Evolutionary conservation across 352 stramenopile species (phyloP), one percentile per base, ranked within the genome.

Genomic region (Pythium dissotocum): DNA sequence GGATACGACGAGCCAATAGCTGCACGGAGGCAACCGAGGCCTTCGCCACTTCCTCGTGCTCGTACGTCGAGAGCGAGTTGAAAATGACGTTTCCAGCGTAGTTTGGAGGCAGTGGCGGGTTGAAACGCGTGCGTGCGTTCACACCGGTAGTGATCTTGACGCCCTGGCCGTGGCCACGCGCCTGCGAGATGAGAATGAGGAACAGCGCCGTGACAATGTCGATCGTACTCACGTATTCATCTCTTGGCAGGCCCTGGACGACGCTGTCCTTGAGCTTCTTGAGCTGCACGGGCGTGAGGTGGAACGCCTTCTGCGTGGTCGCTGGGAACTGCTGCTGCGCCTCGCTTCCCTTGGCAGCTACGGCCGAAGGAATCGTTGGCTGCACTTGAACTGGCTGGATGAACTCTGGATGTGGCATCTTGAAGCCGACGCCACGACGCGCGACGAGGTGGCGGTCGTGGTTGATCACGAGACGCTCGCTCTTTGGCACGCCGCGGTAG

Each of bases 51-150:
- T 84, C 77, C 0, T 65, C 40, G 6, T 60, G 71, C 18, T 51
- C 62, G 58, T 86, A 83, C 16, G 57, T 60, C 0, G 78, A 86
- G 4, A 87, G 52, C 0, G 79, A 77, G 36, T 81, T 85, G 69
- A 87, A 88, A 42, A 86, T 78, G 13, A 77, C 77, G 66, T 89
- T 89, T 9, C 76, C 79, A 0, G 67, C 74, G 58, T 80, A 88
- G 48, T 85, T 80, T 1, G 1, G 21, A 18, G 81, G 76, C 6
- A 89, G 32, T 13, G 81, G 77, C 13, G 79, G 79, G 4, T 72
- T 54, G 13, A 88, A 72, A 10, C 78, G 79, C 24, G 64, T 63
- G n/a, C 79, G 82, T 26, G 55, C 75, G 40, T 90, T 88, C 13
- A 90, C 70, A 2, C 66, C 77, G 5, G 79, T 89, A 12, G 77